Evolutionary conservation across 352 stramenopile genomes (phyloP).

Genomic region (Bremia lactucae): DNA sequence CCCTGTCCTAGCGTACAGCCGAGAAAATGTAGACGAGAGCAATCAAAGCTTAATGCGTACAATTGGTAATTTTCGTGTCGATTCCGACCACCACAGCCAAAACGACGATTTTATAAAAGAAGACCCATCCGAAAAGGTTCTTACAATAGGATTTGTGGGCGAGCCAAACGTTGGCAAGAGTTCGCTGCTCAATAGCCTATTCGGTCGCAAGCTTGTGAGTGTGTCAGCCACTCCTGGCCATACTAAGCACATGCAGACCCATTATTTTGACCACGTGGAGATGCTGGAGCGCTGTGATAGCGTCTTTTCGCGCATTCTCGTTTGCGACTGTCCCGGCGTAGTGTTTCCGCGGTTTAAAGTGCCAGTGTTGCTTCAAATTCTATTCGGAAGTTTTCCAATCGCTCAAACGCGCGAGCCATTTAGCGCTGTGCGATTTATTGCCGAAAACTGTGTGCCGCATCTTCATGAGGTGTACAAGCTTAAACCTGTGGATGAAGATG

Average conservation of each 20-base stretch:
- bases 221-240: slow-evolving; percentile 68
- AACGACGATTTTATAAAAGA: slow-evolving; percentile 27
- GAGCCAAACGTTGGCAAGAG: slow-evolving; percentile 95
- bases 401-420: slow-evolving; percentile 80
- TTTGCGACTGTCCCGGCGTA: slow-evolving; percentile 74
- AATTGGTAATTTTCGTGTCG: slow-evolving; percentile 26
- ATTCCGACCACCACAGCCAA: slow-evolving; percentile 13
- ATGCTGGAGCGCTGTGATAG: slow-evolving; percentile 28
- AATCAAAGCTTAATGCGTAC: slow-evolving; percentile 33
- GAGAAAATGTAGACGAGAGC: slow-evolving; percentile 45
- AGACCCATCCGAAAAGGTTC: slow-evolving; percentile 87
- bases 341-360: slow-evolving; percentile 72
- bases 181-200: slow-evolving; percentile 88
- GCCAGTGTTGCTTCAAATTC: slow-evolving; percentile 55
- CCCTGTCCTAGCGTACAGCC: slow-evolving; percentile 62
- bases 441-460: slow-evolving; percentile 64
- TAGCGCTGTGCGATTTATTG: slow-evolving; percentile 75
- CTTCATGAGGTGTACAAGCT: slow-evolving; percentile 79
- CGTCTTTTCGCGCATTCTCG: slow-evolving; percentile 30
- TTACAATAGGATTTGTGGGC: slow-evolving; percentile 93
- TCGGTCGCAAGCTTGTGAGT: slow-evolving; percentile 67
- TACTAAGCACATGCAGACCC: slow-evolving; percentile 78
- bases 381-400: slow-evolving; percentile 79
- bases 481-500: slow-evolving; percentile 54
- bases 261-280: slow-evolving; percentile 54